Conservation (phyloP, 306 rosid genomes). For the Trifolium subterraneum region DNA sequence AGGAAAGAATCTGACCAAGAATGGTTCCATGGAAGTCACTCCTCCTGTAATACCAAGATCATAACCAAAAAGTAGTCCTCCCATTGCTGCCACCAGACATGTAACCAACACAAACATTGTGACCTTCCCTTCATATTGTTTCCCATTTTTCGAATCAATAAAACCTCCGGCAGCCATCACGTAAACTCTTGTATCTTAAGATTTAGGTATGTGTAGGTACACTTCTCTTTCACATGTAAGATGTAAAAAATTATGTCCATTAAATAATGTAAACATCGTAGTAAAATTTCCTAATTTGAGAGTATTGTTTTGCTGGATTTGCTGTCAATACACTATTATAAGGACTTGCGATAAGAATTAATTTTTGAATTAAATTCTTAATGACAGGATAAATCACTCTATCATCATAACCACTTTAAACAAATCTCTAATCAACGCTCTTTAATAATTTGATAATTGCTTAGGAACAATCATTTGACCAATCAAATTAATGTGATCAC, state of each 20-base stretch:
- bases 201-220: too few species aligned
- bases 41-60: conserved; percentile 15
- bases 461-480: too few species aligned
- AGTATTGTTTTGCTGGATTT: background rate
- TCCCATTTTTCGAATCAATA: background rate
- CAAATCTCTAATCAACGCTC: background rate
- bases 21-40: conserved; percentile 6
- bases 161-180: conserved; percentile 27
- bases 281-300: background rate
- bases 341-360: background rate
- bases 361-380: background rate
- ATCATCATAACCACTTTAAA: background rate
- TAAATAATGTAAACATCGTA: background rate
- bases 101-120: conserved; percentile 24
- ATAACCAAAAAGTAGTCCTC: conserved; percentile 27
- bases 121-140: conserved; percentile 23
- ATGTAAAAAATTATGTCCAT: background rate
- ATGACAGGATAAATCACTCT: background rate
- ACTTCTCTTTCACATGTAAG: background rate
- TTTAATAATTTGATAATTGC: too few species aligned
- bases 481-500: too few species aligned
- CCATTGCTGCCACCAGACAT: conserved; percentile 24
- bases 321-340: background rate
- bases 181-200: background rate
- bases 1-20: background rate